Evolutionary conservation across 768 basidiomycete species (phyloP).

Genomic region (Mrakia frigida): DNA sequence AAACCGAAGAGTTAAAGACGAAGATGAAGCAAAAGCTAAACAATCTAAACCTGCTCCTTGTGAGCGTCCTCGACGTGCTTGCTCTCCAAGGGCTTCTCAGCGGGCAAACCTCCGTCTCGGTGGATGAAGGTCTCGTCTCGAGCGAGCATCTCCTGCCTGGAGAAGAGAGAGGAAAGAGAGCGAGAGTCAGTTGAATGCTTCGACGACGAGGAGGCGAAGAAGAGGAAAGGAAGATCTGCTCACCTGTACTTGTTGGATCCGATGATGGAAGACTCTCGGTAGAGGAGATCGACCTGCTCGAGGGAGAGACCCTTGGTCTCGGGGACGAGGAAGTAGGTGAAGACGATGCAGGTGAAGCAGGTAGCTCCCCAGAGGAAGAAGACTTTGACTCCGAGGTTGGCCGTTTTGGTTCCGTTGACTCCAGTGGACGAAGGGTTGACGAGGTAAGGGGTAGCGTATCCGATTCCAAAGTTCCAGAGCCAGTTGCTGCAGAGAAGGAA

Average conservation of each 20-base stretch:
- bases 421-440: conserved; percentile 23
- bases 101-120: conserved; percentile 20
- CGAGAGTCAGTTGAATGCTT: no score
- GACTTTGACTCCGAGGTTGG: conserved; percentile 59
- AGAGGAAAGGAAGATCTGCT: no score
- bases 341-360: conserved; percentile 64
- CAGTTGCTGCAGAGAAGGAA: neutral
- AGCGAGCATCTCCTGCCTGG: conserved; percentile 26
- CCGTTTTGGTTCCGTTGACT: conserved; percentile 21
- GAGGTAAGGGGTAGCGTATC: conserved; percentile 34
- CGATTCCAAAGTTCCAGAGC: conserved; percentile 67
- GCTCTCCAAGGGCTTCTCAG: conserved; percentile 3
- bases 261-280: conserved; percentile 31
- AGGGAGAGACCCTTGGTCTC: conserved; percentile 35
- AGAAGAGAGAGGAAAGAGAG: no score
- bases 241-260: conserved; percentile 28
- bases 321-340: conserved; percentile 74
- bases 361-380: conserved; percentile 80
- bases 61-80: conserved; percentile 26
- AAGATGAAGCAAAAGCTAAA: neutral
- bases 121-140: conserved; percentile 33
- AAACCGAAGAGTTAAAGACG: neutral
- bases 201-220: no score
- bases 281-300: conserved; percentile 35
- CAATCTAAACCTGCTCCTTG: conserved; percentile 17